Evolutionary conservation across 164 flowering plant species (phyloP).

Genomic region (Dillenia turbinata): DNA sequence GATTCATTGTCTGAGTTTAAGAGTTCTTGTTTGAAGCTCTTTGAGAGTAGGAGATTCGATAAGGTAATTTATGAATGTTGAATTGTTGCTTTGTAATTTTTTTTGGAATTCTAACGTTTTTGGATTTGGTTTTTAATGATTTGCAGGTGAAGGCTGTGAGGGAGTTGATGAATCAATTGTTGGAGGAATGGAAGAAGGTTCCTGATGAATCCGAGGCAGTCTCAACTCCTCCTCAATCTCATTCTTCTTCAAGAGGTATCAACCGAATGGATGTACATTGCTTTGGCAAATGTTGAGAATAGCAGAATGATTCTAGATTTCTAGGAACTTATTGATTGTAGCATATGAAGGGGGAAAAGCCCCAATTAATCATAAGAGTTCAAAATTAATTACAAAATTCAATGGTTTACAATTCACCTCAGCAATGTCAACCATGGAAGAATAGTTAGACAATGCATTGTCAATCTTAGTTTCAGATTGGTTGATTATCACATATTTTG

Average conservation of each 20-base stretch:
- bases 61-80: constrained; percentile 41
- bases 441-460: too few relatives aligned
- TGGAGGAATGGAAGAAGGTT: constrained; percentile 78
- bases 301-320: too few relatives aligned
- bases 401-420: too few relatives aligned
- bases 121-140: not conserved
- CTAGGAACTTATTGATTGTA: too few relatives aligned
- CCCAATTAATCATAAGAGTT: too few relatives aligned
- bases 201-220: constrained; percentile 56
- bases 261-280: not conserved
- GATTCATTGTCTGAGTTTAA: constrained; percentile 51
- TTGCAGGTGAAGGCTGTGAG: constrained; percentile 72
- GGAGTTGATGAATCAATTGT: constrained; percentile 69
- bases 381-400: too few relatives aligned
- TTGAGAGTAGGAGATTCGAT: constrained; percentile 70
- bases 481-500: too few relatives aligned
- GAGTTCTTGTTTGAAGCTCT: constrained; percentile 39
- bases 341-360: too few relatives aligned
- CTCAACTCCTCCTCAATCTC: constrained; percentile 50
- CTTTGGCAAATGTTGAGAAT: not conserved
- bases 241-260: constrained; percentile 65
- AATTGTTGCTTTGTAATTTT: not conserved
- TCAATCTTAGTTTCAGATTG: too few relatives aligned
- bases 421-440: too few relatives aligned
- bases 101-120: not conserved